Conservation (phyloP, 2,329 filamentous ascomycete species). For the Fusarium sacchari region DNA sequence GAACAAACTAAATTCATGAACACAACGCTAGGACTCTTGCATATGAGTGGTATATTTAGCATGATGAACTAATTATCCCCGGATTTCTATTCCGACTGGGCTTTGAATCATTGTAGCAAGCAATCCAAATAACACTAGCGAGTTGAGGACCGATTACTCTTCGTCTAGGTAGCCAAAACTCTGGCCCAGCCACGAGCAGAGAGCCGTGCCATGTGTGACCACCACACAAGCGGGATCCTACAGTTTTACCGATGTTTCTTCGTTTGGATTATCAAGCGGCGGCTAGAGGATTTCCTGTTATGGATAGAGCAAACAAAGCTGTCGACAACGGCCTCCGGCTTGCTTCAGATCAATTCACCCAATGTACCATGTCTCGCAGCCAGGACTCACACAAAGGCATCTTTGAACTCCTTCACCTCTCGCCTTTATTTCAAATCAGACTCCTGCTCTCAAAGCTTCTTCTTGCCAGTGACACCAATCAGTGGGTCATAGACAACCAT, state of each 20-base stretch:
- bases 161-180: conserved; percentile 3
- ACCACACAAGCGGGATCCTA: conserved; percentile 29
- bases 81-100: too few species aligned
- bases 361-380: neutral
- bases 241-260: conserved; percentile 31
- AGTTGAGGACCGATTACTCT: neutral
- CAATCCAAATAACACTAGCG: neutral
- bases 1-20: neutral
- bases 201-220: conserved; percentile 39
- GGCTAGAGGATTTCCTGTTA: neutral
- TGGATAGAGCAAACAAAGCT: neutral
- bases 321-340: neutral
- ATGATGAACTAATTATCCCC: neutral
- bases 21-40: neutral
- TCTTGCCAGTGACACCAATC: conserved; percentile 16
- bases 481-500: conserved; percentile 29
- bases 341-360: neutral
- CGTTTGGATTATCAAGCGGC: conserved; percentile 11
- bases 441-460: neutral
- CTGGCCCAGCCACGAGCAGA: conserved; percentile 20
- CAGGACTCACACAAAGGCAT: neutral
- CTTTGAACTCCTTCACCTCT: neutral
- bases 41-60: neutral
- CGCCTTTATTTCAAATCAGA: neutral
- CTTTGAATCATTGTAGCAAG: neutral